Conservation (phyloP, 139 green algal genomes). For the Edaphochlamys debaryana region DNA sequence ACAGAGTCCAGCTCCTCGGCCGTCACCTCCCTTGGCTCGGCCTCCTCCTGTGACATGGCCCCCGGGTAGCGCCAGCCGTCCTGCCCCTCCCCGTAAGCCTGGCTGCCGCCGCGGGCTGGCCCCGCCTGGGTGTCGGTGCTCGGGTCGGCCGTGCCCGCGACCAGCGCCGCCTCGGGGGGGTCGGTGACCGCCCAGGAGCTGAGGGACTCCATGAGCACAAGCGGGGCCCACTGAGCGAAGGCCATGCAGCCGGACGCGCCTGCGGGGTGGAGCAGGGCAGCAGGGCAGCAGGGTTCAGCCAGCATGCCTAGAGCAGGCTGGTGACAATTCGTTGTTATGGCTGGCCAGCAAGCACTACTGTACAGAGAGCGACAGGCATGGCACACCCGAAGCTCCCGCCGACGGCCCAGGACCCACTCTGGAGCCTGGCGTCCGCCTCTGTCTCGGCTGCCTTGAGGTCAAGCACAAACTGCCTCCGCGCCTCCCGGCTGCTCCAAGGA, state of each 20-base stretch:
- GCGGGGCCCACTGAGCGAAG: background rate
- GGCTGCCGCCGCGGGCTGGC: background rate
- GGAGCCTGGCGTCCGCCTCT: too few species aligned
- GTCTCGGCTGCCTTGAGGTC: conserved; percentile 26
- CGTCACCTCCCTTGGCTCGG: too few species aligned
- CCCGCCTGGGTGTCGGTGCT: background rate
- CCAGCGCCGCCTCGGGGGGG: background rate
- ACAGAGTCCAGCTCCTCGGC: background rate
- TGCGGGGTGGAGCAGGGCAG: too few species aligned
- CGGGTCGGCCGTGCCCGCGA: too few species aligned
- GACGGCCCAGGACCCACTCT: too few species aligned
- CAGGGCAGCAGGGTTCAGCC: background rate
- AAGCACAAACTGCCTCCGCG: conserved; percentile 5
- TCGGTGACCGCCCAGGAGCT: background rate
- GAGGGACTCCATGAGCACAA: background rate
- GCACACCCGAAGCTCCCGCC: too few species aligned
- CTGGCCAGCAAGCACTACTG: too few species aligned
- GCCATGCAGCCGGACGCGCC: too few species aligned
- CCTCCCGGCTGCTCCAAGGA: background rate
- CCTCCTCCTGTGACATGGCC: background rate
- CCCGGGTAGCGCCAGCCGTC: background rate
- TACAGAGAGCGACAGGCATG: too few species aligned
- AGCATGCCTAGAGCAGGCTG: too few species aligned
- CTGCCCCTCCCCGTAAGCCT: background rate
- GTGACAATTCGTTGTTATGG: too few species aligned